Base-by-base conservation (phyloP, 768 basidiomycete genomes). In the Favolaschia claudopus region DNA sequence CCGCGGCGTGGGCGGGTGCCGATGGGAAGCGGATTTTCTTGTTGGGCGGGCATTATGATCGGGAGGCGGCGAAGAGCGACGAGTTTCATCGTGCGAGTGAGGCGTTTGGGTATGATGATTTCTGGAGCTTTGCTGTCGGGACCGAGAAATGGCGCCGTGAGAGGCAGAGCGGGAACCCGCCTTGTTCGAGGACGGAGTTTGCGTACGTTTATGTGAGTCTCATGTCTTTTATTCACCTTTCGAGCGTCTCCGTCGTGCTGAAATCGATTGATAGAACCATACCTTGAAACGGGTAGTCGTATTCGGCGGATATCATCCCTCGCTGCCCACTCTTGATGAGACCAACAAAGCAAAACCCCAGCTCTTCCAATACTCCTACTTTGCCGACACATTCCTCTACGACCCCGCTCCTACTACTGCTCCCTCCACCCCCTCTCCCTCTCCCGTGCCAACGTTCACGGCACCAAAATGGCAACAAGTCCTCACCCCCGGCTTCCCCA, bases 401-500 rank as follows among this genome's bases (percentile, higher is more conserved):
- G 67, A 65, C 44, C 67, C 69, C n/a, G 19, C 39, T 8, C 29
- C 55, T 17, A 7, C 29, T 13, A 67, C 69, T n/a, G 19, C 39
- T 8, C 29, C 55, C 20, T 12, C 29, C 17, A 31, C 27, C 20
- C 8, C 24, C 22, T 17, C 43, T 9, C 3, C 28, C 1, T 7
- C 17, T 12, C 17, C 25, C 2, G 37, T 47, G 38, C 55, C 55
- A 12, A 57, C 55, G 7, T 32, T 33, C 3, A 14, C 38, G 67
- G 22, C 54, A 51, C 51, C 45, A 14, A 66, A 63, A 20, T 79
- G 77, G 76, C 69, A 73, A 44, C 78, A 81, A 31, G 74, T 77
- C 13, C 52, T 81, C n/a, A 76, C 76, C 0, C 70, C 69, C 17
- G 77, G 76, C 10, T 78, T 79, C 67, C 77, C 79, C 2, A 79